Evolutionary conservation across 2,329 filamentous ascomycete species (phyloP), one percentile per base, ranked within the genome.

Genomic region (Penicillium digitatum): DNA sequence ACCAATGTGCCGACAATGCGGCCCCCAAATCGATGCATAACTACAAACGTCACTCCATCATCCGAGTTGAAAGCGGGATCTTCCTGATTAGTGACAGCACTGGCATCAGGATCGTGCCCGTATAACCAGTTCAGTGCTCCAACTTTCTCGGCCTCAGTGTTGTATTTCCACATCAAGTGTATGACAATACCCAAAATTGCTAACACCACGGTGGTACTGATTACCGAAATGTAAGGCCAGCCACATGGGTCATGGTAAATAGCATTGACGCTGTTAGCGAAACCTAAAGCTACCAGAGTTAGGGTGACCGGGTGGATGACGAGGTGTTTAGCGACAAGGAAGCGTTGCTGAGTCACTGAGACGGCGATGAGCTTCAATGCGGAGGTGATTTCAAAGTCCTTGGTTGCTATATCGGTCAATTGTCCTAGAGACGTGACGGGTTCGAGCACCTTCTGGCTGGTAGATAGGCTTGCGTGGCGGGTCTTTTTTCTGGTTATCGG

Each of bases 321-420:
- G 55, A 94, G 76, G 59, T 82, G 76, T 52, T 77, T 76, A 39
- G 85, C 82, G 20, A 88, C 84, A 9, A 81, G 75, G 69, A 90
- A 86, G 58, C 87, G 85, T 78, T 94, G 90, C 74, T 95, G 87
- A 34, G 89, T 88, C 47, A 95, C 83, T 55, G 87, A 90, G 73
- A 93, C 89, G 57, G 90, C 87, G 37, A 95, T 81, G 20, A 95
- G 82, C 59, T 82, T 82, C 48, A 95, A 78, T 18, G 87, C 86
- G 53, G 84, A 80, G 59, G 85, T 75, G 68, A 87, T 85, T 69
- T 91, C 87, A 48, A 32, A 20, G 20, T 50, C 48, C 12, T 50
- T 38, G 10, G 29, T 50, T n/a, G 48, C 48, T 18, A 50, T 5
- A 32, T 50, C 27, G 1, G 37, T 43, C 11, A 18, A 26, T 44